Conservation (phyloP, 2,329 filamentous ascomycete species). For the Stachybotrys elegans region DNA sequence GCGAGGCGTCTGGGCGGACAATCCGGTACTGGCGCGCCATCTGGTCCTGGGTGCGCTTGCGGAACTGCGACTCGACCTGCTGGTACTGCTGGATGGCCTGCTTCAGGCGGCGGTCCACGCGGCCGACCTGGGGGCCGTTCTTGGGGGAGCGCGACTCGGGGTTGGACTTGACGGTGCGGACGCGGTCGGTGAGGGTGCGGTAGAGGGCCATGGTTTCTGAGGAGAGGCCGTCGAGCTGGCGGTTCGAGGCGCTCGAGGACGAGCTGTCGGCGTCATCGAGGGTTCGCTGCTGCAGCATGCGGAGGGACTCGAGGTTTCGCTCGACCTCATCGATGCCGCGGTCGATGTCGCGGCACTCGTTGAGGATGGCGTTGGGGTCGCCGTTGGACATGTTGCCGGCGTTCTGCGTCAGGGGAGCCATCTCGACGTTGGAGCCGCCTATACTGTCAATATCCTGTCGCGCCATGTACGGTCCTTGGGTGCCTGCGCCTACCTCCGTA, state of each 20-base stretch:
- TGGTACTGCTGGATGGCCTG: conserved; percentile 78
- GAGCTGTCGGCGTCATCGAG: conserved; percentile 72
- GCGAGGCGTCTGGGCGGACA: conserved; percentile 74
- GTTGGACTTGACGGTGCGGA: conserved; percentile 78
- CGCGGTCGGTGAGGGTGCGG: conserved; percentile 70
- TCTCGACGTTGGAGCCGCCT: conserved; percentile 57
- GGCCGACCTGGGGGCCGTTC: conserved; percentile 76
- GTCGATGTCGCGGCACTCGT: conserved; percentile 79
- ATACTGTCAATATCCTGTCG: background rate
- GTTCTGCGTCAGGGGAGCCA: conserved; percentile 59
- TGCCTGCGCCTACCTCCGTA: conserved; percentile 22
- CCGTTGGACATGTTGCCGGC: conserved; percentile 38
- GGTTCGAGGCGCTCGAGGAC: conserved; percentile 58
- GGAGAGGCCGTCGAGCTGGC: conserved; percentile 67
- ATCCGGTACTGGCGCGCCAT: conserved; percentile 89
- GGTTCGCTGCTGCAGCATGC: conserved; percentile 63
- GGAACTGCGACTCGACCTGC: conserved; percentile 72
- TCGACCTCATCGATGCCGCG: conserved; percentile 71
- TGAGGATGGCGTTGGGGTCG: conserved; percentile 73
- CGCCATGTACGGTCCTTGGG: background rate
- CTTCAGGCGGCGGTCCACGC: conserved; percentile 75
- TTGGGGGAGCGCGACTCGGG: conserved; percentile 67
- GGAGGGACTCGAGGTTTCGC: conserved; percentile 65
- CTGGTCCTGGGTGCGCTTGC: conserved; percentile 74
- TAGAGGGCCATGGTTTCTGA: conserved; percentile 80